phyloP scores from a whole-genome alignment of 2,329 filamentous ascomycete species.

The Phaeosphaeriaceae sp. region DNA sequence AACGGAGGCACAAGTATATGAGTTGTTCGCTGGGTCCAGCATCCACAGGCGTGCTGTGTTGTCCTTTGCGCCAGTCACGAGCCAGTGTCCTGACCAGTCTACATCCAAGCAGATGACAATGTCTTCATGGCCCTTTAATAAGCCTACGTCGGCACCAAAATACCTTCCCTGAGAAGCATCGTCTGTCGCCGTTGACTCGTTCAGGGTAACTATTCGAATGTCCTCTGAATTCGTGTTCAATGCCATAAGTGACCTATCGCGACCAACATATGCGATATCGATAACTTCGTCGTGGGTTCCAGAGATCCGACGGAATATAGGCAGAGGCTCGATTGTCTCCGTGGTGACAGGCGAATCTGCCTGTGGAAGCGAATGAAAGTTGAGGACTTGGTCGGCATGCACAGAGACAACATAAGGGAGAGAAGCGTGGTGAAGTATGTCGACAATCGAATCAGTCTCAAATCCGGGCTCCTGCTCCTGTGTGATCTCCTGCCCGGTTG shows the following conservation, averaged over 20 bases:
- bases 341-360: constrained; percentile 48
- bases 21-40: constrained; percentile 75
- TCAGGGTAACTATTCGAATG: constrained; percentile 81
- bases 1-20: constrained; percentile 79
- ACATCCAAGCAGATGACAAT: constrained; percentile 94
- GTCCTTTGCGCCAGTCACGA: constrained; percentile 95
- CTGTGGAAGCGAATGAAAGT: constrained; percentile 69
- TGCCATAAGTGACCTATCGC: constrained; percentile 81
- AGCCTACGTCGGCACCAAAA: constrained; percentile 87
- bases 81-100: constrained; percentile 97
- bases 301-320: constrained; percentile 78
- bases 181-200: constrained; percentile 35
- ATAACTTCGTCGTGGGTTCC: constrained; percentile 98
- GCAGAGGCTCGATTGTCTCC: constrained; percentile 63
- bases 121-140: constrained; percentile 89
- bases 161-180: constrained; percentile 59
- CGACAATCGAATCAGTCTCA: constrained; percentile 73
- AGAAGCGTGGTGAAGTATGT: constrained; percentile 70
- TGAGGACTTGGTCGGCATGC: constrained; percentile 87
- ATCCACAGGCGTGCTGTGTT: constrained; percentile 93
- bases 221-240: constrained; percentile 96
- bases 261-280: constrained; percentile 85
- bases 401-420: constrained; percentile 79
- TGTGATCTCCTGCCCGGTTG: constrained; percentile 79
- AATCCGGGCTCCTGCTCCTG: constrained; percentile 69